phyloP scores from a whole-genome alignment of 345 rosid genomes.

The Camelina laxa region DNA sequence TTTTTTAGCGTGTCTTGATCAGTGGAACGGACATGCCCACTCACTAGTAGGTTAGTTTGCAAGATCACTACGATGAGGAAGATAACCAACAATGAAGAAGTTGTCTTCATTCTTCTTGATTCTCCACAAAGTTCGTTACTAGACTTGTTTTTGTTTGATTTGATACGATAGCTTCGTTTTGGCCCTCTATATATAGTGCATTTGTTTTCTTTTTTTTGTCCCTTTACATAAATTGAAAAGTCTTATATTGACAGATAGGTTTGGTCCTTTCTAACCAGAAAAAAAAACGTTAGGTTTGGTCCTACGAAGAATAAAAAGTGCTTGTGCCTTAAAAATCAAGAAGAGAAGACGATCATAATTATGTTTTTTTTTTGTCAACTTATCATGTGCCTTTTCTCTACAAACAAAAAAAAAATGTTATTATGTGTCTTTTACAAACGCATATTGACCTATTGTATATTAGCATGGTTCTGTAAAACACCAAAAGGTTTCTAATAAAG shows the following conservation, averaged over 20 bases:
- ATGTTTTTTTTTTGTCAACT: constrained; percentile 20
- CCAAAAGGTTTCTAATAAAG: constrained; percentile 6
- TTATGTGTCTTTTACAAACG: not conserved
- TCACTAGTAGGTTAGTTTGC: constrained; percentile 28
- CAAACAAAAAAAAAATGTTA: too few species aligned
- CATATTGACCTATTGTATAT: constrained; percentile 17
- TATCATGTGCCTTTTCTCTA: not conserved
- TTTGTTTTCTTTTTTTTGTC: not conserved
- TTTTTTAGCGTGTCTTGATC: constrained; percentile 34
- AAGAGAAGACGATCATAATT: constrained; percentile 18
- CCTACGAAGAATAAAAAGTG: not conserved
- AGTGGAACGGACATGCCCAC: constrained; percentile 30
- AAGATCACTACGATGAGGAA: constrained; percentile 31
- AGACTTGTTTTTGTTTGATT: constrained; percentile 11
- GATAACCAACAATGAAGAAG: constrained; percentile 31
- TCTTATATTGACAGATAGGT: constrained; percentile 28
- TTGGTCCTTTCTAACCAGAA: constrained; percentile 24
- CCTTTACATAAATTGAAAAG: constrained; percentile 12
- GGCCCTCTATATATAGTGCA: constrained; percentile 36
- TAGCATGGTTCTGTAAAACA: constrained; percentile 20
- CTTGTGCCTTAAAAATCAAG: not conserved
- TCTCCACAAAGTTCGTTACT: constrained; percentile 19
- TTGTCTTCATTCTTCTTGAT: constrained; percentile 29
- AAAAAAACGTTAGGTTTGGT: not conserved
- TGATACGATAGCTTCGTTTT: constrained; percentile 36